Conservation (phyloP, 1,284 basidiomycete species). For the Sporisorium graminicola region DNA sequence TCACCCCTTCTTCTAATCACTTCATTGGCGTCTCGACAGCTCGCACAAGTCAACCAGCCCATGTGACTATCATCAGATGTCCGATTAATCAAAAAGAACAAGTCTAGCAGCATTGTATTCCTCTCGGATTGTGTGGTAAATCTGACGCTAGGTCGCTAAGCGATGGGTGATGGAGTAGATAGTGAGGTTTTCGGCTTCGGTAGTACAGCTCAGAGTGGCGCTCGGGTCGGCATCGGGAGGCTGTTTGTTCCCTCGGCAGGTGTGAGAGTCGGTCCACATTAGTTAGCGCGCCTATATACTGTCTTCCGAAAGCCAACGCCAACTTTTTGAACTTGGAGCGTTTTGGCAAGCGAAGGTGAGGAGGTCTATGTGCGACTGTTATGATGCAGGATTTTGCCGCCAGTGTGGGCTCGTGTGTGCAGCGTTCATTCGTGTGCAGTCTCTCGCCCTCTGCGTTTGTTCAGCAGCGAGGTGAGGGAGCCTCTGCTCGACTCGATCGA, state of each 20-base stretch:
- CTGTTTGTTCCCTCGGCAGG: background rate
- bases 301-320: background rate
- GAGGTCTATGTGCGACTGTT: background rate
- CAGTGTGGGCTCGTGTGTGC: background rate
- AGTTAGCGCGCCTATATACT: background rate
- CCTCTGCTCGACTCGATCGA: no score
- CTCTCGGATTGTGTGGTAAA: conserved; percentile 1
- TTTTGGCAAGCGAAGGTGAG: no score
- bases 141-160: no score
- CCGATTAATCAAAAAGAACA: conserved; percentile 14
- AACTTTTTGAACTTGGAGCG: background rate
- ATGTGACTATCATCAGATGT: conserved; percentile 6
- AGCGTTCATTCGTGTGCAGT: background rate
- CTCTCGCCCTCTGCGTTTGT: no score
- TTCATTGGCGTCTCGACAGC: conserved; percentile 1
- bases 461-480: no score
- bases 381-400: background rate
- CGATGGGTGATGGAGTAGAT: no score
- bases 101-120: conserved; percentile 1
- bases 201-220: background rate
- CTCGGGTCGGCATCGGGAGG: background rate
- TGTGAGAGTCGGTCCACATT: background rate
- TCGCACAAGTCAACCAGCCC: conserved; percentile 3
- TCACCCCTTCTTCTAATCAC: background rate
- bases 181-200: no score